Base-by-base conservation (phyloP, 1,284 basidiomycete genomes). In the Papiliotrema terrestris region DNA sequence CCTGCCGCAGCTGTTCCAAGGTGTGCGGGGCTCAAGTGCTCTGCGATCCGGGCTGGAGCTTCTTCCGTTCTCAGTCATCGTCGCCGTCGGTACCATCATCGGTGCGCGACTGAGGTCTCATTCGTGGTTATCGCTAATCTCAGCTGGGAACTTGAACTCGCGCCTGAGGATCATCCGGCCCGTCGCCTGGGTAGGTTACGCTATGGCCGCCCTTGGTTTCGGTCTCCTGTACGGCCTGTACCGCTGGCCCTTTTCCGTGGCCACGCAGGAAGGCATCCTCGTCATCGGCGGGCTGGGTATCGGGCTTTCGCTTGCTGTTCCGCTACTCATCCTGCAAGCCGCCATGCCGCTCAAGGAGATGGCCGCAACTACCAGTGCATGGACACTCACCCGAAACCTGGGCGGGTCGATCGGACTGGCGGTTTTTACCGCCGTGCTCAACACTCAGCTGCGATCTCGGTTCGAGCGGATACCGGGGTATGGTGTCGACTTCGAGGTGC, bases 321-420 rank as follows among this genome's bases (percentile, higher is more conserved):
- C 69, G 3, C 56, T 72, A 54, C 41, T 73, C 4, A 52, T 68
- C 20, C 53, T 73, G 6, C 71, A 75, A 63, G 69, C 73, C 3
- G 61, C 67, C 14, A 73, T 75, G 71, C 74, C 74, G 3, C 45
- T 67, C 11, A 68, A 66, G 45, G 74, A 76, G 25, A 74, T 74
- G 71, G 73, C 71, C 4, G 67, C 70, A 13, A 53, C 63, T 6
- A 76, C 74, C 3, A 62, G 62, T n/a, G 68, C 69, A 8, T 73
- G 64, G 62, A 55, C 56, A 2, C 46, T 73, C 15, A 59, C 59
- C 17, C 51, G 72, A 19, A 59, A 46, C 22, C 50, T 71, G 2
- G 70, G 62, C 3, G 70, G 65, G 2, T 60, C 60, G 35, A 53
- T 72, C 19, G 71, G 56, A 25, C 58, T 71, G 15, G 69, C 71